Percentiles rank a stretch among this genome's conserved stretches.
These are phyloP conservation scores for Cercophora newfieldiana DNA, from an alignment of 495 filamentous ascomycete genomes.

Conservation along the genomic window DNA sequence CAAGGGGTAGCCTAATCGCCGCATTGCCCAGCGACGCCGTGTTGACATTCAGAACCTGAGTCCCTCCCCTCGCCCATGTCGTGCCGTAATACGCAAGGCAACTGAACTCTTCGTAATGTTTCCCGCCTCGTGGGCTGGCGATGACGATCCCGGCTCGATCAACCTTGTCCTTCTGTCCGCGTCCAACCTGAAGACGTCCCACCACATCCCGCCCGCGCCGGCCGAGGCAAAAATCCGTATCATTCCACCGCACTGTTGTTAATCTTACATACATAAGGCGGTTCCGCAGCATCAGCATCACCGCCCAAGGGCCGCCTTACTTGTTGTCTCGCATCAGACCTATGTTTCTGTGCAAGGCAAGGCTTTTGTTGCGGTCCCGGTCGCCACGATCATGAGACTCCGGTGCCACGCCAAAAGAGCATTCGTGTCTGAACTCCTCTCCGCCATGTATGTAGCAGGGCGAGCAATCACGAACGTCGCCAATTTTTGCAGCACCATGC, in stretches of 20 bases:
- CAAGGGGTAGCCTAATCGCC: not conserved
- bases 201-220: not conserved
- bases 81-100: too few species aligned
- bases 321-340: not conserved
- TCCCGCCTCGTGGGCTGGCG: not conserved
- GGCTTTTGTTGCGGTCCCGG: too few species aligned
- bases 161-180: not conserved
- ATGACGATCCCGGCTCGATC: not conserved
- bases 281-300: not conserved
- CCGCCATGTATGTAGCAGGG: not conserved
- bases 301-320: not conserved
- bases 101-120: not conserved
- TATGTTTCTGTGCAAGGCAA: not conserved
- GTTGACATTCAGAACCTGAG: not conserved
- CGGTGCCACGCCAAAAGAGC: not conserved
- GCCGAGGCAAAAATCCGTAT: not conserved
- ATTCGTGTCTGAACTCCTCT: not conserved
- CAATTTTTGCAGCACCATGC: not conserved
- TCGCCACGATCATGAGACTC: not conserved
- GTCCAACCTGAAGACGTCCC: not conserved
- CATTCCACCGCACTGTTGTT: not conserved
- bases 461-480: not conserved
- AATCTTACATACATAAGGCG: not conserved
- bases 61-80: not conserved
- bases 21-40: not conserved